phyloP scores from a whole-genome alignment of 768 basidiomycete species.

The Polyporus arcularius region DNA sequence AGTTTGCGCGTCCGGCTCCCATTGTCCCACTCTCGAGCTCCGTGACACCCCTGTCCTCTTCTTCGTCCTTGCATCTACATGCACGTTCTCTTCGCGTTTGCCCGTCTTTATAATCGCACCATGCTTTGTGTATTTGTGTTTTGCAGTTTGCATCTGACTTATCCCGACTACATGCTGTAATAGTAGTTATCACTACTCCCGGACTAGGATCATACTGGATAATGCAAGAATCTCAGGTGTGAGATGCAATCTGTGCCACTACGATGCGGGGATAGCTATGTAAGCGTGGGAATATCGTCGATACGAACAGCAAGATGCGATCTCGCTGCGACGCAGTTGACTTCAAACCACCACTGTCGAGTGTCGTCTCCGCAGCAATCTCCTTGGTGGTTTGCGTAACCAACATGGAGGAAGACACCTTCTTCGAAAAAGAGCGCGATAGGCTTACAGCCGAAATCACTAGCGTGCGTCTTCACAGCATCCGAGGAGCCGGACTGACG shows the following conservation, averaged over 20 bases:
- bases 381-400: neutral
- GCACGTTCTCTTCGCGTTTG: neutral
- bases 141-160: slow-evolving; percentile 18
- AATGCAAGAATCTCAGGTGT: slow-evolving; percentile 17
- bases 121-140: slow-evolving; percentile 22
- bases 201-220: slow-evolving; percentile 22
- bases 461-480: slow-evolving; percentile 42
- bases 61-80: neutral
- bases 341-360: too few species aligned
- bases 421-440: slow-evolving; percentile 82
- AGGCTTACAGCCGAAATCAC: slow-evolving; percentile 74
- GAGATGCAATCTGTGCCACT: neutral
- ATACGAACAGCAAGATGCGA: too few species aligned
- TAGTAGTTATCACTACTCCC: slow-evolving; percentile 23
- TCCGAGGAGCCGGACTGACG: neutral
- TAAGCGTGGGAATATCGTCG: too few species aligned
- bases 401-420: slow-evolving; percentile 39
- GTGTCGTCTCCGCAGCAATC: neutral
- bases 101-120: neutral
- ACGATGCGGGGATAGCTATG: too few species aligned
- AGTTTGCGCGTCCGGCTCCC: neutral
- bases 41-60: neutral
- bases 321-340: too few species aligned
- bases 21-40: neutral
- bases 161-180: slow-evolving; percentile 24